Evolutionary conservation across 208 protist genomes (phyloP).

Genomic region (Trypanosoma caninum): DNA sequence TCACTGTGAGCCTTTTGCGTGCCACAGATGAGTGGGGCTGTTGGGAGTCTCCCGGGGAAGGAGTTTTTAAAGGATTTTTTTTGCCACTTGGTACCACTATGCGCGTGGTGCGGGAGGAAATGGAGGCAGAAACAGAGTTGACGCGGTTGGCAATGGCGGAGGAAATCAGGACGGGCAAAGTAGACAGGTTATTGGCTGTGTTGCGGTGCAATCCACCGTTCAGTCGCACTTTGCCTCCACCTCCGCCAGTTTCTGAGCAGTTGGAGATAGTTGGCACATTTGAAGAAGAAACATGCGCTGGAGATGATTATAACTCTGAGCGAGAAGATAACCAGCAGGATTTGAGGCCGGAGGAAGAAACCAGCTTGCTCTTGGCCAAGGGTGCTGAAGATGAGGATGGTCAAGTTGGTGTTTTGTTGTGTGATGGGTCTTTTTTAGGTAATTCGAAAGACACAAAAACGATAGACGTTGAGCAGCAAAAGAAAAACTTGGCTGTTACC

Average conservation of each 20-base stretch:
- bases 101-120: not conserved
- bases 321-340: not conserved
- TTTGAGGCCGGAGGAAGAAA: not conserved
- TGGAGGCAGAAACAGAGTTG: not conserved
- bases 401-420: too few species aligned
- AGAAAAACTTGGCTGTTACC: too few species aligned
- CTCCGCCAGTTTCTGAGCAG: conserved; percentile 33
- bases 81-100: not conserved
- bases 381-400: too few species aligned
- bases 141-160: not conserved
- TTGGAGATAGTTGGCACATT: conserved; percentile 20
- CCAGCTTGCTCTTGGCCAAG: too few species aligned
- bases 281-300: not conserved
- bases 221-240: conserved; percentile 27
- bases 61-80: conserved; percentile 38
- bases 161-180: not conserved
- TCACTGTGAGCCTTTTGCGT: conserved; percentile 45
- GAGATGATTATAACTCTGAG: not conserved
- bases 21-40: conserved; percentile 49
- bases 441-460: too few species aligned
- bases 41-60: conserved; percentile 23
- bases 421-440: too few species aligned
- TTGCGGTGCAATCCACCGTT: conserved; percentile 8
- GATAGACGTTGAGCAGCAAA: too few species aligned
- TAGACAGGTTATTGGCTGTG: not conserved